phyloP scores from a whole-genome alignment of 2,329 filamentous ascomycete genomes.

The Xylariaceae sp. region DNA sequence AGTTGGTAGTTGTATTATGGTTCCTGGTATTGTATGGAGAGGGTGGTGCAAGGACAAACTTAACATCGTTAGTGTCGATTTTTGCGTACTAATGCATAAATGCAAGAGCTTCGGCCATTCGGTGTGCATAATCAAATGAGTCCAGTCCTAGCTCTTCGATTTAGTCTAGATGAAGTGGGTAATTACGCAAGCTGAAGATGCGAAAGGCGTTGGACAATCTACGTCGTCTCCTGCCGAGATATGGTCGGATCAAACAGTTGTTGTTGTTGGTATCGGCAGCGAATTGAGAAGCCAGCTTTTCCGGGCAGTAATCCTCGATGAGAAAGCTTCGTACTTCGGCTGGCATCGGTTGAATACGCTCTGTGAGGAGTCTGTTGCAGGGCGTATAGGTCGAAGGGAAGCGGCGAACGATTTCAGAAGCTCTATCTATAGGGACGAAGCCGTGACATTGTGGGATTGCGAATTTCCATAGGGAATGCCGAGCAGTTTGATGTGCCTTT shows the following conservation, averaged over 20 bases:
- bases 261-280: slow-evolving; percentile 41
- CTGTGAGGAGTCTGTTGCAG: slow-evolving; percentile 39
- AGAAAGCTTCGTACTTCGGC: slow-evolving; percentile 26
- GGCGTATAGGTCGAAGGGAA: slow-evolving; percentile 29
- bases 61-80: slow-evolving; percentile 59
- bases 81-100: slow-evolving; percentile 53
- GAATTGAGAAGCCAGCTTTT: not conserved
- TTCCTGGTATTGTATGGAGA: too few relatives aligned
- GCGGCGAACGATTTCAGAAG: slow-evolving; percentile 15
- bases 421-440: slow-evolving; percentile 1
- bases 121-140: slow-evolving; percentile 43
- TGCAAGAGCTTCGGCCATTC: slow-evolving; percentile 47
- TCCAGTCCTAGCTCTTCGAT: slow-evolving; percentile 51
- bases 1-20: too few relatives aligned
- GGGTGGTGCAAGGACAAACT: slow-evolving; percentile 56
- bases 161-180: slow-evolving; percentile 55
- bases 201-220: not conserved
- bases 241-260: slow-evolving; percentile 57
- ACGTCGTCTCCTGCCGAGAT: slow-evolving; percentile 49
- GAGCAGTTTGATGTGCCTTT: not conserved
- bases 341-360: slow-evolving; percentile 37
- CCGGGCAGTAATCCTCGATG: slow-evolving; percentile 27
- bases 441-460: slow-evolving; percentile 26
- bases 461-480: not conserved
- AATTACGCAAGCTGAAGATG: slow-evolving; percentile 54